Conservation (phyloP, 345 rosid species). For the Gossypium thurberi region DNA sequence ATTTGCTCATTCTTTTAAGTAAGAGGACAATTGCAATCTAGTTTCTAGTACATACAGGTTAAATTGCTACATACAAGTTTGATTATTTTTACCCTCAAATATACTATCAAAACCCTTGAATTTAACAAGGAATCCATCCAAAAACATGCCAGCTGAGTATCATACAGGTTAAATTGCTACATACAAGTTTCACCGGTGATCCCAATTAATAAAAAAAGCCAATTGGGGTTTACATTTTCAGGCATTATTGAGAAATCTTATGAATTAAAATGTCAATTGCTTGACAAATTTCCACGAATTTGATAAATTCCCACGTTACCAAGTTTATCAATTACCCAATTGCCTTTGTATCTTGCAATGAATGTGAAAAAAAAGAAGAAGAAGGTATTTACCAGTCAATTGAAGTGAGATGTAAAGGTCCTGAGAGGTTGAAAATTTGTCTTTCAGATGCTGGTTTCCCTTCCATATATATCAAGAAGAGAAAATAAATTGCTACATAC, state of each 20-base stretch:
- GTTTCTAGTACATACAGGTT: too few species aligned
- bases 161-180: too few species aligned
- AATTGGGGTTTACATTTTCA: too few species aligned
- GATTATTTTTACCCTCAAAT: not conserved
- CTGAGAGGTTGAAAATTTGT: slow-evolving; percentile 42
- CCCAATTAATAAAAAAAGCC: too few species aligned
- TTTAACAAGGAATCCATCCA: not conserved
- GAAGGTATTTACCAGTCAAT: slow-evolving; percentile 45
- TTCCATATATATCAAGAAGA: slow-evolving; percentile 5
- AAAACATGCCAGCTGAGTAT: not conserved
- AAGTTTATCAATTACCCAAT: not conserved
- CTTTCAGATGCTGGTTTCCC: slow-evolving; percentile 22
- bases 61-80: too few species aligned
- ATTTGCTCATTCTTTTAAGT: too few species aligned
- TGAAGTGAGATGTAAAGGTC: slow-evolving; percentile 46
- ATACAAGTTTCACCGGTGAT: too few species aligned
- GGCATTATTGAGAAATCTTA: not conserved
- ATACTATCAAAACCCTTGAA: not conserved
- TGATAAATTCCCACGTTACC: not conserved
- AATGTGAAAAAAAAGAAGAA: too few species aligned
- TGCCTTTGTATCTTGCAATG: not conserved
- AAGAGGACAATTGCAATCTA: too few species aligned
- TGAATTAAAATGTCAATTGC: not conserved
- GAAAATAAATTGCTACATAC: not conserved
- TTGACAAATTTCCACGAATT: not conserved